These are phyloP conservation scores for Eimeria acervulina DNA, from an alignment of 169 alveolate species.

Conservation along the genomic window DNA sequence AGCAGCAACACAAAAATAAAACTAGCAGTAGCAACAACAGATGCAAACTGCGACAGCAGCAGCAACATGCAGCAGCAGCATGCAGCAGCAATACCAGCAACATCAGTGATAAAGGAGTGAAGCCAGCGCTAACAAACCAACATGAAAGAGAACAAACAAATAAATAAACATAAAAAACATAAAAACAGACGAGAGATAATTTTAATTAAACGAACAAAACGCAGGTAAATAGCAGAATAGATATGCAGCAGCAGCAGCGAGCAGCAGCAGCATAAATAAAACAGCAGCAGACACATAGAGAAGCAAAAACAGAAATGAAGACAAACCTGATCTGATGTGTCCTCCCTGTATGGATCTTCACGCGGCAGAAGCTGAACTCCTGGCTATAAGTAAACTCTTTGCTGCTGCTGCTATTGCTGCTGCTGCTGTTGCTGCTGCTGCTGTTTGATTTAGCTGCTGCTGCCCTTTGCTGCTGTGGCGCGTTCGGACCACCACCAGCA, in stretches of 20 bases:
- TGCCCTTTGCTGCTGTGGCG: constrained; percentile 80
- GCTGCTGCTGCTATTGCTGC: constrained; percentile 34
- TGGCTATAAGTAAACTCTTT: constrained; percentile 85
- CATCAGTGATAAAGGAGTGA: no score
- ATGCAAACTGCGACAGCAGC: no score
- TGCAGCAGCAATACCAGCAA: no score
- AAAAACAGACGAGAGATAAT: background rate
- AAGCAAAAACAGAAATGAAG: background rate
- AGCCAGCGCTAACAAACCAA: no score
- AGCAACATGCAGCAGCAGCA: no score
- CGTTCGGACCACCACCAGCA: no score
- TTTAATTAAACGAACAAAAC: background rate
- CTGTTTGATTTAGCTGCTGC: constrained; percentile 23
- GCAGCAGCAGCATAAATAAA: background rate
- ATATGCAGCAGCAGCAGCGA: background rate
- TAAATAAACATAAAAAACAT: background rate
- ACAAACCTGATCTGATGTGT: constrained; percentile 87
- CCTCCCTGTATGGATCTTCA: constrained; percentile 88
- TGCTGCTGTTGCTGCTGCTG: constrained; percentile 61
- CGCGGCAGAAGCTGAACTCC: constrained; percentile 87
- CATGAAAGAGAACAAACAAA: no score
- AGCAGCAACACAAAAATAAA: background rate
- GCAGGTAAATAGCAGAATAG: background rate
- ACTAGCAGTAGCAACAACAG: no score
- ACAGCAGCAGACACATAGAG: background rate